Conservation (phyloP, 2,329 filamentous ascomycete genomes). For the Rhinocladiella similis region DNA sequence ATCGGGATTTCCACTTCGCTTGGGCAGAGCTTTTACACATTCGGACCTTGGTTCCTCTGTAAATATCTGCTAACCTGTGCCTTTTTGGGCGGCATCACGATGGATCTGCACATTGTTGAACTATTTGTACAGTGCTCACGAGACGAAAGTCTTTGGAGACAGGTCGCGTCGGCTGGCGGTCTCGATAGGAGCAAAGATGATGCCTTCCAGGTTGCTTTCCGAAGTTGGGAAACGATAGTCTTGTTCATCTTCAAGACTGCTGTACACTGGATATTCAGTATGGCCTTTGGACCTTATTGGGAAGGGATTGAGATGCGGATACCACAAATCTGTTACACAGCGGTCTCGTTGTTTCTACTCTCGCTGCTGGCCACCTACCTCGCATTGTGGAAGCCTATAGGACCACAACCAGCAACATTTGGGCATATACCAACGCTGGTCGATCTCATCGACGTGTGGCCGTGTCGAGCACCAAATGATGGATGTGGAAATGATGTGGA, state of each 20-base stretch:
- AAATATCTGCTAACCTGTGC: conserved; percentile 3
- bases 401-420: not conserved
- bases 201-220: not conserved
- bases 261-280: not conserved
- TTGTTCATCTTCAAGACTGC: conserved; percentile 3
- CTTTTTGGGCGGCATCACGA: not conserved
- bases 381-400: not conserved
- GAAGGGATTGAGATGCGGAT: conserved; percentile 3
- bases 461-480: not conserved
- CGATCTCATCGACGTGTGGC: not conserved
- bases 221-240: not conserved
- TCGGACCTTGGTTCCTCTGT: conserved; percentile 1
- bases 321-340: not conserved
- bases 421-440: not conserved
- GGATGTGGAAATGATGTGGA: not conserved
- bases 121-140: conserved; percentile 2
- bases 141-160: conserved; percentile 3
- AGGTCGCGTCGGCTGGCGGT: not conserved
- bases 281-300: not conserved
- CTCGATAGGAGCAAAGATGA: not conserved
- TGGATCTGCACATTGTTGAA: conserved; percentile 1
- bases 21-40: conserved; percentile 1
- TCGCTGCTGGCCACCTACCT: not conserved
- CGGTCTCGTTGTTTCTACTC: not conserved
- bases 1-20: conserved; percentile 1